Evolutionary conservation across 225 moss, liverwort and hornwort genomes (phyloP).

Genomic region (Takakia lepidozioides): DNA sequence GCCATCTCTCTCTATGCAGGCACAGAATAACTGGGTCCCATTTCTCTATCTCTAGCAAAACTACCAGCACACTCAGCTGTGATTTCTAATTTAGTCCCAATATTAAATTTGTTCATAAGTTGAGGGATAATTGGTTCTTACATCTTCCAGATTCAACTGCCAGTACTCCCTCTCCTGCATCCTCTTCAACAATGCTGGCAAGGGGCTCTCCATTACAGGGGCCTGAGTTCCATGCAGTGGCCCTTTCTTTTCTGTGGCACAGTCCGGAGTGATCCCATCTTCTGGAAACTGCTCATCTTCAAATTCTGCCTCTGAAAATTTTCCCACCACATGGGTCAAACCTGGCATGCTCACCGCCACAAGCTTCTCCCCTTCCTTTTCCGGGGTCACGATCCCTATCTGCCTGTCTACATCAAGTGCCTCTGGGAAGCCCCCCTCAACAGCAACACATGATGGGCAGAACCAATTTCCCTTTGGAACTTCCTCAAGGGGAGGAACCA

Average conservation of each 20-base stretch:
- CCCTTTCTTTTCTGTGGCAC: too few relatives aligned
- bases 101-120: too few relatives aligned
- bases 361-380: slow-evolving; percentile 46
- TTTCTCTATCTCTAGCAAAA: too few relatives aligned
- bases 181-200: slow-evolving; percentile 36
- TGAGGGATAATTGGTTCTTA: too few relatives aligned
- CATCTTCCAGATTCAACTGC: slow-evolving; percentile 65
- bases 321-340: too few relatives aligned
- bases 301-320: slow-evolving; percentile 44
- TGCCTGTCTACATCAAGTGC: slow-evolving; percentile 42
- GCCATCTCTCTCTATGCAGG: background rate
- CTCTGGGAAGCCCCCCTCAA: slow-evolving; percentile 85
- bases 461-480: slow-evolving; percentile 98
- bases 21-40: too few relatives aligned
- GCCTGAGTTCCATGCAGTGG: slow-evolving; percentile 18
- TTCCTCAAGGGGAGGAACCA: slow-evolving; percentile 78
- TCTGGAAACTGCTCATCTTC: slow-evolving; percentile 49
- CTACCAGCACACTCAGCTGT: too few relatives aligned
- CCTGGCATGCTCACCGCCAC: slow-evolving; percentile 43
- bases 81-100: too few relatives aligned
- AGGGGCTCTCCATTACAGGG: slow-evolving; percentile 24
- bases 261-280: too few relatives aligned
- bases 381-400: slow-evolving; percentile 28
- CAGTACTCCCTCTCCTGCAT: slow-evolving; percentile 75
- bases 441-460: slow-evolving; percentile 85